Conservation (phyloP, 306 rosid species). For the Lathyrus tuberosus region DNA sequence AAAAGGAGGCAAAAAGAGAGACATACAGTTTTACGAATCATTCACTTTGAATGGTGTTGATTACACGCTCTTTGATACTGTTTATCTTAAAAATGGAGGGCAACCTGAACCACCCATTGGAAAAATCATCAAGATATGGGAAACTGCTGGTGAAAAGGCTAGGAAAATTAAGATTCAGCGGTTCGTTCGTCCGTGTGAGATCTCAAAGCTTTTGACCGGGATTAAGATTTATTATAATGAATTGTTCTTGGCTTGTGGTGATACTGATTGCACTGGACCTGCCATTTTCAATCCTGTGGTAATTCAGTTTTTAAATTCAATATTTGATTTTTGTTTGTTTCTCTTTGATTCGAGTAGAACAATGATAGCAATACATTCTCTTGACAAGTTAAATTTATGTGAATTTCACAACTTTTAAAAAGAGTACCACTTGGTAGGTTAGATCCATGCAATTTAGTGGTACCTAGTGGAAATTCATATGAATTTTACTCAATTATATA, state of each 20-base stretch:
- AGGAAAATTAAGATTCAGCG: slow-evolving; percentile 71
- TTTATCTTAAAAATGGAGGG: slow-evolving; percentile 50
- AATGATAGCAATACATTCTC: not conserved
- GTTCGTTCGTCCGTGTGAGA: slow-evolving; percentile 77
- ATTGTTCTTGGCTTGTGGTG: slow-evolving; percentile 74
- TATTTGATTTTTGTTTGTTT: not conserved
- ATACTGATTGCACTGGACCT: slow-evolving; percentile 54
- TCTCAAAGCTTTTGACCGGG: slow-evolving; percentile 43
- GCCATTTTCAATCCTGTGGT: slow-evolving; percentile 71
- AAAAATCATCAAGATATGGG: slow-evolving; percentile 74
- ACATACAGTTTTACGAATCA: slow-evolving; percentile 61
- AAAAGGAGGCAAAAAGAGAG: slow-evolving; percentile 59
- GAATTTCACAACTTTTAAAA: not conserved
- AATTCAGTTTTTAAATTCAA: slow-evolving; percentile 26
- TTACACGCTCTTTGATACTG: slow-evolving; percentile 62
- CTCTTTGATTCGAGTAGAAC: not conserved
- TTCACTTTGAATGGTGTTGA: slow-evolving; percentile 64
- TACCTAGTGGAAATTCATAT: not conserved
- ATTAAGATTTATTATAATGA: slow-evolving; percentile 51
- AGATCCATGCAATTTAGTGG: not conserved
- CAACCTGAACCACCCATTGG: slow-evolving; percentile 62
- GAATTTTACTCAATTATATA: not conserved
- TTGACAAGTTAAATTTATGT: not conserved
- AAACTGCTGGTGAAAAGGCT: slow-evolving; percentile 46
- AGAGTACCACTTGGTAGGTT: not conserved